phyloP scores from a whole-genome alignment of 2,329 filamentous ascomycete species.

The Mycogone perniciosa region DNA sequence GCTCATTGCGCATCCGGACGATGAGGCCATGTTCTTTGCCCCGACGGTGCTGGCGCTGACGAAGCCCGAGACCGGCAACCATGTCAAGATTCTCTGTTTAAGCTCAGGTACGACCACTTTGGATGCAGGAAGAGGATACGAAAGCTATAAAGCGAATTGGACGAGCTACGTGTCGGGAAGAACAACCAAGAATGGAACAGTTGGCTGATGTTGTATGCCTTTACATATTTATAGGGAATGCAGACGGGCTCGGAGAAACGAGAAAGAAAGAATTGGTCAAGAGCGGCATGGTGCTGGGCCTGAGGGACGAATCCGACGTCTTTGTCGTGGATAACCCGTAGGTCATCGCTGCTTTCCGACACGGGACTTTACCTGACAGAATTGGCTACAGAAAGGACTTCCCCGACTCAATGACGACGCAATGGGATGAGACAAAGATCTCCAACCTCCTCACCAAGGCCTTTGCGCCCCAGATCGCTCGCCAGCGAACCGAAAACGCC shows the following conservation, averaged over 20 bases:
- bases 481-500: slow-evolving; percentile 25
- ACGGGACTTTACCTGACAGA: neutral
- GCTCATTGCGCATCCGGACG: slow-evolving; percentile 93
- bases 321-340: slow-evolving; percentile 76
- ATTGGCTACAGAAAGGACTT: slow-evolving; percentile 49
- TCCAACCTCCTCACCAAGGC: slow-evolving; percentile 62
- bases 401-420: slow-evolving; percentile 78
- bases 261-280: slow-evolving; percentile 78
- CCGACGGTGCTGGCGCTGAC: slow-evolving; percentile 83
- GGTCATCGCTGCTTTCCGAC: slow-evolving; percentile 19
- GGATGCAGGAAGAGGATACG: neutral
- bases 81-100: slow-evolving; percentile 88
- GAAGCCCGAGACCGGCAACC: slow-evolving; percentile 71
- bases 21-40: slow-evolving; percentile 99
- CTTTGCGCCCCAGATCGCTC: slow-evolving; percentile 61
- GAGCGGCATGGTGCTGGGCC: slow-evolving; percentile 69
- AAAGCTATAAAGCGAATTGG: neutral
- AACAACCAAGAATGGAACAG: neutral
- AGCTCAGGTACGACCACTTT: slow-evolving; percentile 58
- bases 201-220: slow-evolving; percentile 15
- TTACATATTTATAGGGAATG: slow-evolving; percentile 53
- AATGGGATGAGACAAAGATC: slow-evolving; percentile 68
- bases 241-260: slow-evolving; percentile 77
- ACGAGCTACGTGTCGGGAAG: neutral
- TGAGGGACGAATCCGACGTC: slow-evolving; percentile 70